phyloP scores from a whole-genome alignment of 805 yeast genomes.

The Candida endomychidarum region DNA sequence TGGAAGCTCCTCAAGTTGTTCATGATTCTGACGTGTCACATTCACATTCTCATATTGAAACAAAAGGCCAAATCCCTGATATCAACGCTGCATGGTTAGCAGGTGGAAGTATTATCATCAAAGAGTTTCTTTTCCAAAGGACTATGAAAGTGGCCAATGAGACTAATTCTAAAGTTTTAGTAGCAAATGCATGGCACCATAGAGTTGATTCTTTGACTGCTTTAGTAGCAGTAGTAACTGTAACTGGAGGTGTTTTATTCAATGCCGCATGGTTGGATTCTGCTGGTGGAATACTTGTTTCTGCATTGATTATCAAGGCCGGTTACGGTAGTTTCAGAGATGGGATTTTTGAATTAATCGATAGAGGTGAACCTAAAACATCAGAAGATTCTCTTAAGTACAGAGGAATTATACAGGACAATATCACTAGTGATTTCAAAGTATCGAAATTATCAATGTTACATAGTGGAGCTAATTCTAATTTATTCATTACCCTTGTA shows the following conservation, averaged over 20 bases:
- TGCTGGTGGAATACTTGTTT: conserved; percentile 86
- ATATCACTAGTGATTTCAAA: conserved; percentile 24
- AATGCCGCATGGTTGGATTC: conserved; percentile 86
- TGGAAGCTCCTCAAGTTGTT: conserved; percentile 17
- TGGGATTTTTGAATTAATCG: conserved; percentile 76
- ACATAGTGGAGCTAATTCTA: conserved; percentile 59
- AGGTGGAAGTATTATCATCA: conserved; percentile 77
- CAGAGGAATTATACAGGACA: conserved; percentile 37
- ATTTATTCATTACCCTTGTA: conserved; percentile 31
- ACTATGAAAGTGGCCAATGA: conserved; percentile 77
- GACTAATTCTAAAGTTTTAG: conserved; percentile 81
- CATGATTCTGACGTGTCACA: conserved; percentile 10
- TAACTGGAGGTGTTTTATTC: conserved; percentile 78
- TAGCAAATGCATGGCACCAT: conserved; percentile 99
- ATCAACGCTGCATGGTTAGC: conserved; percentile 98
- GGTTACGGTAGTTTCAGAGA: conserved; percentile 73
- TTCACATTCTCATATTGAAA: conserved; percentile 23
- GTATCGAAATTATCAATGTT: conserved; percentile 47
- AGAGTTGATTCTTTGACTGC: conserved; percentile 93
- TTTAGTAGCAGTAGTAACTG: conserved; percentile 83
- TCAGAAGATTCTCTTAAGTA: conserved; percentile 51
- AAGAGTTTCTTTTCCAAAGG: conserved; percentile 84
- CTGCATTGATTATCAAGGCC: conserved; percentile 77
- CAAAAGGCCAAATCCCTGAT: conserved; percentile 39
- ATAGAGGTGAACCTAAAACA: conserved; percentile 56